phyloP scores from a whole-genome alignment of 306 rosid species.

The Castanea sativa region DNA sequence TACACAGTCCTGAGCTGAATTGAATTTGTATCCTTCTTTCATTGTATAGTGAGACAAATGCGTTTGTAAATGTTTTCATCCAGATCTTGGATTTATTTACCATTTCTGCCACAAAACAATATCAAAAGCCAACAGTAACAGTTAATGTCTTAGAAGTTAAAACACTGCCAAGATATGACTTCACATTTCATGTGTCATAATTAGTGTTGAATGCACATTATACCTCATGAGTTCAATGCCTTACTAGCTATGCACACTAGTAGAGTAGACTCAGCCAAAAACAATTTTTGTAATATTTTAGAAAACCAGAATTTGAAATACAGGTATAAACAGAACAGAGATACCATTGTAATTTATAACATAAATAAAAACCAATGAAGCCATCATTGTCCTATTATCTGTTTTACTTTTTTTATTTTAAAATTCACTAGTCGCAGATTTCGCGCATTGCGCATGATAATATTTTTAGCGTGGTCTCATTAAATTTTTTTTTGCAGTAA shows the following conservation, averaged over 20 bases:
- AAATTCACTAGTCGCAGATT: too few species aligned
- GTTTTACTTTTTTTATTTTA: neutral
- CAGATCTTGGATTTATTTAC: neutral
- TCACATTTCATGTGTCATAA: neutral
- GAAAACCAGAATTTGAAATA: neutral
- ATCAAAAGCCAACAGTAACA: neutral
- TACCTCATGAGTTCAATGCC: neutral
- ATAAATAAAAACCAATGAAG: neutral
- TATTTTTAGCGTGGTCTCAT: too few species aligned
- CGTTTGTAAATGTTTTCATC: neutral
- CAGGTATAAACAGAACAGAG: neutral
- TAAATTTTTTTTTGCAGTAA: too few species aligned
- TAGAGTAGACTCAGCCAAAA: neutral
- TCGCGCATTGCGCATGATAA: too few species aligned
- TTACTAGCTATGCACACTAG: neutral
- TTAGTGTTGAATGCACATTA: neutral
- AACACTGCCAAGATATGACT: neutral
- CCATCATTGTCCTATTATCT: neutral
- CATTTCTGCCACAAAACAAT: neutral
- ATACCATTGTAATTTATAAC: neutral
- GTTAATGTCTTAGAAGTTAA: neutral
- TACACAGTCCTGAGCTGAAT: neutral
- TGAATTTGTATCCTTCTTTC: neutral
- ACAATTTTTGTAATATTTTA: neutral
- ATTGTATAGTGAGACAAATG: neutral